phyloP scores from a whole-genome alignment of 352 stramenopile species.

The Globisporangium cylindrosporum region DNA sequence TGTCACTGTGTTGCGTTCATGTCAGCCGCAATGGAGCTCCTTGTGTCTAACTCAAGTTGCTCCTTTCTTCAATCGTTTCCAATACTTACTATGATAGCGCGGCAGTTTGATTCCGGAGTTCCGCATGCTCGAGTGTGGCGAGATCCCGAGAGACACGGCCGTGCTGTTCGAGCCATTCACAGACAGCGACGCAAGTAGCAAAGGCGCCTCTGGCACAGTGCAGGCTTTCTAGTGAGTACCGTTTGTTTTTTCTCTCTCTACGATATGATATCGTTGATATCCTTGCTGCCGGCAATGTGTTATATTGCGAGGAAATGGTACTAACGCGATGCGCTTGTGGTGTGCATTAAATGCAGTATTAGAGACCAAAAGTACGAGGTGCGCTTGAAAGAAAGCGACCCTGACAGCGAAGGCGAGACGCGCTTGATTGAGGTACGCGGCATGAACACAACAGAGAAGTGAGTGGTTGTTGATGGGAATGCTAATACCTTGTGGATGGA shows the following conservation, averaged over 20 bases:
- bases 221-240: conserved; percentile 37
- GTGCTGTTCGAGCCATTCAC: conserved; percentile 26
- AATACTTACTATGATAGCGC: conserved; percentile 23
- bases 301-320: not conserved
- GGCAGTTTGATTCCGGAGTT: conserved; percentile 57
- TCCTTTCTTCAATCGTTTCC: not conserved
- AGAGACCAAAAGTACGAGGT: conserved; percentile 22
- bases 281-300: not conserved
- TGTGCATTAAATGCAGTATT: conserved; percentile 14
- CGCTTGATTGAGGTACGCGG: conserved; percentile 4
- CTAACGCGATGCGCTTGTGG: not conserved
- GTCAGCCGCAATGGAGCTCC: not conserved
- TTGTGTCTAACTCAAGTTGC: not conserved
- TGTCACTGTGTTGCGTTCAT: not conserved
- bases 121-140: conserved; percentile 64
- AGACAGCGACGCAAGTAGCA: not conserved
- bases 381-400: not conserved
- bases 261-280: not conserved
- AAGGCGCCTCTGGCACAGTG: conserved; percentile 13
- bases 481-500: not conserved
- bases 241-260: not conserved
- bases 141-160: conserved; percentile 52
- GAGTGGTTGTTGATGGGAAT: not conserved
- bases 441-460: not conserved
- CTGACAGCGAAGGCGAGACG: not conserved